A percentile compares a stretch with the other conserved stretches of the same genome.
Evolutionary conservation across 2,329 filamentous ascomycete genomes (phyloP).

Genomic region (Xylaria sp.): DNA sequence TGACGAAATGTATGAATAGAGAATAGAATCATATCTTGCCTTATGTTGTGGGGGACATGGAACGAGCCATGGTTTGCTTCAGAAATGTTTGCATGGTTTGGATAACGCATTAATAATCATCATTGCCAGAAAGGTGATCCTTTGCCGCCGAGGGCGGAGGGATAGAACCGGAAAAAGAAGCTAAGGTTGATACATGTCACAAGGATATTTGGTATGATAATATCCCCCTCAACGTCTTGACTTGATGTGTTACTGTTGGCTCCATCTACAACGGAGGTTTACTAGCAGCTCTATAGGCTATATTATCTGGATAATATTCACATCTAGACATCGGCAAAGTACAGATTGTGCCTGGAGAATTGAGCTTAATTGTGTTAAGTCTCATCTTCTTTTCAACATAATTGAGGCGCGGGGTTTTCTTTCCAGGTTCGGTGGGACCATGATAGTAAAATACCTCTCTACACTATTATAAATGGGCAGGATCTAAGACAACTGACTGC

Average conservation of each 20-base stretch:
- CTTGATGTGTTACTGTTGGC: not conserved
- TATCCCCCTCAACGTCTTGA: too few species aligned
- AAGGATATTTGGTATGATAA: not conserved
- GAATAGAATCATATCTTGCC: not conserved
- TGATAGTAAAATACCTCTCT: not conserved
- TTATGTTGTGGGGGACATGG: not conserved
- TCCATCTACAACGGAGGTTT: not conserved
- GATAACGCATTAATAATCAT: not conserved
- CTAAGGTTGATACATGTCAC: not conserved
- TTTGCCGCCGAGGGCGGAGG: not conserved
- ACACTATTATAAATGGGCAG: not conserved
- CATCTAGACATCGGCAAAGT: not conserved
- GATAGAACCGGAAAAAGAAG: not conserved
- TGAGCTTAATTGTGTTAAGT: not conserved
- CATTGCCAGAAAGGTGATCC: not conserved
- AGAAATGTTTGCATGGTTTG: not conserved
- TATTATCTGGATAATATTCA: not conserved
- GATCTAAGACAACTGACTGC: not conserved
- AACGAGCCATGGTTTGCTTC: not conserved
- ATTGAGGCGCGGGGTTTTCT: not conserved
- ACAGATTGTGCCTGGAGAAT: not conserved
- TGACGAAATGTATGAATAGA: not conserved
- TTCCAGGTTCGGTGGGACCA: not conserved
- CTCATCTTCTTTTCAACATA: not conserved
- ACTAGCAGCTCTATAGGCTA: not conserved